Evolutionary conservation across 768 basidiomycete genomes (phyloP), one percentile per base, ranked within the genome.

Genomic region (Boletus pseudopeckii): DNA sequence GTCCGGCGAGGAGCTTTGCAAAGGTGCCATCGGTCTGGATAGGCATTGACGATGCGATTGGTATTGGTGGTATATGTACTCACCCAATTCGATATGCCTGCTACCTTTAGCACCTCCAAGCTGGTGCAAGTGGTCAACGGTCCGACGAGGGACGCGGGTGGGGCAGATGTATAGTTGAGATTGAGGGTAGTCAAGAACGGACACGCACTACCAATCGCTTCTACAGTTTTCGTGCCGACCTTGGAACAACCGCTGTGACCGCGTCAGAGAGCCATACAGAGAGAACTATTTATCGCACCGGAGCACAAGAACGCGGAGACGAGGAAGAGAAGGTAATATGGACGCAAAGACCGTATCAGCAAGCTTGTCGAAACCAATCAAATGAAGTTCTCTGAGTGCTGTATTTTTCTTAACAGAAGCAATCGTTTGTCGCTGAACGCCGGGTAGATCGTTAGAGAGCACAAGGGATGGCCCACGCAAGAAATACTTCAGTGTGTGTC

Each of bases 51-150:
- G 13, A 36, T 24, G 18, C 5, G 14, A 48, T 24, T 20, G n/a
- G 13, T 4, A 30, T 30, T 3, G 26, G 20, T 15, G 26, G 32
- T 24, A 2, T 8, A 42, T 44, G 11, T 41, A 69, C 77, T 62
- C 50, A 80, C 87, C 81, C 85, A 84, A 60, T 76, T 84, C 13
- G 73, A 66, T 50, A 87, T 77, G 6, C 82, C 83, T 4, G 86
- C 83, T 5, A 84, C 66, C 62, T 88, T 88, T 39, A 88, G 64
- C 1, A 81, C 77, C 59, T 82, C 74, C 17, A 88, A 56, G 9
- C 72, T 59, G 20, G 61, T 58, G 53, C 78, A 76, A 44, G 66
- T 71, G 4, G 63, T 67, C 5, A 68, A 61, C 0, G 84, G 64
- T 9, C 74, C 69, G 1, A 74, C 71, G 8, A 88, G 63, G 15